A percentile compares a stretch with the other conserved stretches of the same genome.
These are phyloP conservation scores for Candida freyschussii DNA, from an alignment of 1,139 yeast species.

Conservation along the genomic window DNA sequence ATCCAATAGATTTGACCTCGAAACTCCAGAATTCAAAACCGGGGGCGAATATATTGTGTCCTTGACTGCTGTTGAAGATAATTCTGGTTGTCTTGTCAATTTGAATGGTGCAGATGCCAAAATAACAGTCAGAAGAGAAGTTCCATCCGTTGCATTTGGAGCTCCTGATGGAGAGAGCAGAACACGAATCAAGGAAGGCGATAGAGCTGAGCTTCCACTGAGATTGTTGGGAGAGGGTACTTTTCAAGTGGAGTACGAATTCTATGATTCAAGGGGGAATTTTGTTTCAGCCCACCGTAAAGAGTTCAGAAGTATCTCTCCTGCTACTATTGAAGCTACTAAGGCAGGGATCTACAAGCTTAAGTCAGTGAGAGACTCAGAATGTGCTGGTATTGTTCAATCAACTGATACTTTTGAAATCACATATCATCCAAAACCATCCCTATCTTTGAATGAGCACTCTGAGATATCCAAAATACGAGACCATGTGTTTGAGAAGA, in stretches of 20 bases:
- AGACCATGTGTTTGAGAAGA: constrained; percentile 28
- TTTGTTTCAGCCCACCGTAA: constrained; percentile 24
- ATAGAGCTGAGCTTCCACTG: constrained; percentile 52
- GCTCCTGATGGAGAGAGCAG: constrained; percentile 29
- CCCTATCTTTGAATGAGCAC: constrained; percentile 34
- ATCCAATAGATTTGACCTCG: constrained; percentile 36
- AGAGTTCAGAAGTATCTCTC: constrained; percentile 32
- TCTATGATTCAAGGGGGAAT: constrained; percentile 29
- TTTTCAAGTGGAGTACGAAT: constrained; percentile 42
- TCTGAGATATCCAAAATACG: constrained; percentile 25
- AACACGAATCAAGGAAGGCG: constrained; percentile 57
- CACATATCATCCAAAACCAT: constrained; percentile 55
- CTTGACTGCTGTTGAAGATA: constrained; percentile 63
- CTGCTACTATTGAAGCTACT: constrained; percentile 39
- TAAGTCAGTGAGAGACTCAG: constrained; percentile 54
- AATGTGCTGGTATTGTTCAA: constrained; percentile 59
- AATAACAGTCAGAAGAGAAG: constrained; percentile 59
- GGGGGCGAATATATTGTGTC: constrained; percentile 72
- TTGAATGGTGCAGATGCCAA: constrained; percentile 53
- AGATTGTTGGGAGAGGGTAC: constrained; percentile 46
- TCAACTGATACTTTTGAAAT: constrained; percentile 38
- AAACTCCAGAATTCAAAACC: constrained; percentile 46
- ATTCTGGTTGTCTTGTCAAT: constrained; percentile 70
- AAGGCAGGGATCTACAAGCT: constrained; percentile 64
- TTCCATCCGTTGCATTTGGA: constrained; percentile 53